These are phyloP conservation scores for Penicillium turbatum DNA, from an alignment of 495 filamentous ascomycete genomes.

Conservation along the genomic window DNA sequence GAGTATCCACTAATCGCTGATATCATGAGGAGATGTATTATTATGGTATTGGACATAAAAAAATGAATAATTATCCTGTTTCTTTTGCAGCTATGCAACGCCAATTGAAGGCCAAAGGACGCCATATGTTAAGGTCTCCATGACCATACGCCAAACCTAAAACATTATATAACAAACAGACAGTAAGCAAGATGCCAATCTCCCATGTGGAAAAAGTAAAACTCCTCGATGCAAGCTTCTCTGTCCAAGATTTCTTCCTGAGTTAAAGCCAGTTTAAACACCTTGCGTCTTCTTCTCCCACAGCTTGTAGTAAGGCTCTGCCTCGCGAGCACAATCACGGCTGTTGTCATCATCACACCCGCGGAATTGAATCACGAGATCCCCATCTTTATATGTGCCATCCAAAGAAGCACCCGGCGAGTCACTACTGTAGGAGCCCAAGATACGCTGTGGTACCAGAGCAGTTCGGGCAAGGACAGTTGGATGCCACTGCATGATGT, in stretches of 20 bases:
- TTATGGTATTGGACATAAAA: constrained; percentile 18
- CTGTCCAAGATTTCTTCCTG: background rate
- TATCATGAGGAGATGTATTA: constrained; percentile 13
- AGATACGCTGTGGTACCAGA: constrained; percentile 71
- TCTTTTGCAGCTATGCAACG: constrained; percentile 12
- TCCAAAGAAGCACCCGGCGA: constrained; percentile 40
- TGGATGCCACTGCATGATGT: constrained; percentile 97
- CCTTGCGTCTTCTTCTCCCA: constrained; percentile 39
- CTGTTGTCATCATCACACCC: constrained; percentile 56
- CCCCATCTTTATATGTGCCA: constrained; percentile 64
- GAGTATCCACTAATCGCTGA: background rate
- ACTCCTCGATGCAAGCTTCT: background rate
- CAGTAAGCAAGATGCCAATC: constrained; percentile 4
- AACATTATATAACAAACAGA: constrained; percentile 5
- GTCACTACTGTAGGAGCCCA: constrained; percentile 71
- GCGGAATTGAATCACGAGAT: constrained; percentile 73
- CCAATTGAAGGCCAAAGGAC: constrained; percentile 7
- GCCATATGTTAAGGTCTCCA: constrained; percentile 16
- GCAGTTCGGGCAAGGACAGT: constrained; percentile 87
- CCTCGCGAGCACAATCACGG: constrained; percentile 67
- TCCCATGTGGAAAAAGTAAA: background rate
- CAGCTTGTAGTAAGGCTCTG: constrained; percentile 50
- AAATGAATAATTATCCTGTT: constrained; percentile 15
- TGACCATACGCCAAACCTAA: background rate
- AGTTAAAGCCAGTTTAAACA: background rate